phyloP scores from a whole-genome alignment of 2,329 filamentous ascomycete species.

The Fusarium ambrosium region DNA sequence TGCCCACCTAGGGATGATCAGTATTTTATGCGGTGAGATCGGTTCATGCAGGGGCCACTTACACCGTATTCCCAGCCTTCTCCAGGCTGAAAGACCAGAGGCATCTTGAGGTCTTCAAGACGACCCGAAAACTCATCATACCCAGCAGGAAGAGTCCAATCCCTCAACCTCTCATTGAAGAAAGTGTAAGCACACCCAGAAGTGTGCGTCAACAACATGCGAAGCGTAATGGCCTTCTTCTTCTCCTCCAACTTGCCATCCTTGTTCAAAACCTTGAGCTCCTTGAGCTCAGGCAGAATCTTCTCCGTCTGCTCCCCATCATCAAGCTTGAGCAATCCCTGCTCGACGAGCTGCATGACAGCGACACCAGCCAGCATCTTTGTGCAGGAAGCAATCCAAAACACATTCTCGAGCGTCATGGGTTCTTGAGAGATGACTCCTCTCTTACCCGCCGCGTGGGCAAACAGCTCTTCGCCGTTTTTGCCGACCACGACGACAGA shows the following conservation, averaged over 20 bases:
- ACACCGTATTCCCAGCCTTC: conserved; percentile 72
- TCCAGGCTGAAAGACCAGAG: conserved; percentile 74
- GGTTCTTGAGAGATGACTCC: conserved; percentile 59
- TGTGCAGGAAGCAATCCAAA: conserved; percentile 71
- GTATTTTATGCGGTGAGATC: not conserved
- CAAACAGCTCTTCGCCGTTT: conserved; percentile 61
- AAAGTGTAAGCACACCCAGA: conserved; percentile 71
- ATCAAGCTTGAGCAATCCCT: conserved; percentile 62
- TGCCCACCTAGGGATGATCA: conserved; percentile 54
- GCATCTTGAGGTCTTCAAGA: conserved; percentile 63
- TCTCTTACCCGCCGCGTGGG: conserved; percentile 62
- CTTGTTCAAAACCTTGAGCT: conserved; percentile 59
- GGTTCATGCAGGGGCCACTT: conserved; percentile 39
- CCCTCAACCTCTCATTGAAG: conserved; percentile 62
- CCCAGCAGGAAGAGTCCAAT: conserved; percentile 63
- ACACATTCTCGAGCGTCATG: conserved; percentile 72
- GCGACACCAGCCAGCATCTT: conserved; percentile 68
- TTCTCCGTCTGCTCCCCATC: conserved; percentile 60
- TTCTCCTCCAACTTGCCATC: conserved; percentile 59
- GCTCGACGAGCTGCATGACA: conserved; percentile 70
- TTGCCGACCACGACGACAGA: conserved; percentile 62
- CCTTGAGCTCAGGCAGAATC: conserved; percentile 64
- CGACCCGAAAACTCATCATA: conserved; percentile 71
- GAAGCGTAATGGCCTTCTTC: conserved; percentile 64
- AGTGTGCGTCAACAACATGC: conserved; percentile 69